A percentile compares a stretch with the other conserved stretches of the same genome.
These are phyloP conservation scores for Abortiporus biennis DNA, from an alignment of 1,284 basidiomycete species.

Conservation along the genomic window DNA sequence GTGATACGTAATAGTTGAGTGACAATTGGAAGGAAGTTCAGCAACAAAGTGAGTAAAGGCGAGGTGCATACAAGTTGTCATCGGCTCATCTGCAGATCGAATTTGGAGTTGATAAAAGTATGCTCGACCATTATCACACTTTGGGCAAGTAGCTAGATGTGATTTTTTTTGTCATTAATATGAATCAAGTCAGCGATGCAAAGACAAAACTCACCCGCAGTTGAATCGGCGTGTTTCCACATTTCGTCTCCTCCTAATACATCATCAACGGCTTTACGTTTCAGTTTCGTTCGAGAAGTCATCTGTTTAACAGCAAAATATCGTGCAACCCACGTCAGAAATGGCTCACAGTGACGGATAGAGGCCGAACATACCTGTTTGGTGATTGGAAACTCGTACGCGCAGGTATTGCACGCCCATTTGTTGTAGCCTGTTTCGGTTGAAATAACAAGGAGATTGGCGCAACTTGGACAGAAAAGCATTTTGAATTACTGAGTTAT, in stretches of 20 bases:
- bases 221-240: slow-evolving; percentile 95
- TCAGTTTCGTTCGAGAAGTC: slow-evolving; percentile 80
- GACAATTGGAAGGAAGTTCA: slow-evolving; percentile 2
- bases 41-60: slow-evolving; percentile 9
- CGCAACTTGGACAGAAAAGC: slow-evolving; percentile 95
- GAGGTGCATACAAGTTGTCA: slow-evolving; percentile 83
- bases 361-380: slow-evolving; percentile 66
- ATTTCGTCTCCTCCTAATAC: slow-evolving; percentile 90
- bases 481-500: slow-evolving; percentile 36
- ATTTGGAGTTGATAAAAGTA: slow-evolving; percentile 98
- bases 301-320: slow-evolving; percentile 49
- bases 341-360: slow-evolving; percentile 3
- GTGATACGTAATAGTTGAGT: slow-evolving; percentile 4
- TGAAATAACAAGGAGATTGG: slow-evolving; percentile 85
- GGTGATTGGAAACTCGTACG: slow-evolving; percentile 66
- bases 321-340: slow-evolving; percentile 1
- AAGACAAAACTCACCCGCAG: slow-evolving; percentile 49
- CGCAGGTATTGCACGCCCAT: slow-evolving; percentile 91
- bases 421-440: slow-evolving; percentile 74
- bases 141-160: slow-evolving; percentile 67
- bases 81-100: slow-evolving; percentile 92
- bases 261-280: slow-evolving; percentile 87
- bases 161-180: not conserved
- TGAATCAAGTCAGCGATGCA: not conserved
- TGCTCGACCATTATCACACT: slow-evolving; percentile 85